phyloP scores from a whole-genome alignment of 257 asterid genomes.

The Thymus quinquecostatus region DNA sequence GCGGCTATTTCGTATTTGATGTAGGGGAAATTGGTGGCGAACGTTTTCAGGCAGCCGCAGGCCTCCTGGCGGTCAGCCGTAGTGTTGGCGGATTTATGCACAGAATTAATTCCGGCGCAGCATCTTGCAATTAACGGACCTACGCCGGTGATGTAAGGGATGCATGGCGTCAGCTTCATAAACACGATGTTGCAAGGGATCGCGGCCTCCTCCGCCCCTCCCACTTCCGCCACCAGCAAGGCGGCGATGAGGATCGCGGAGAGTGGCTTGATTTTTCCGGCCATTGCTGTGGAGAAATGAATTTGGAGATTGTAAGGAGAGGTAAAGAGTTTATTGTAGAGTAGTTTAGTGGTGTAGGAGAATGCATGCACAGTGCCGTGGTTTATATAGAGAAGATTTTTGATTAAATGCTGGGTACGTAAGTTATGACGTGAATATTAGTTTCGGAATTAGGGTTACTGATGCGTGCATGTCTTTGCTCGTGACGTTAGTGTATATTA shows the following conservation, averaged over 20 bases:
- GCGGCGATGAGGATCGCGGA: background rate
- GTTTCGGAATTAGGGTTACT: too few relatives aligned
- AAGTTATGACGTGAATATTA: too few relatives aligned
- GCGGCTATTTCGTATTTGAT: constrained; percentile 7
- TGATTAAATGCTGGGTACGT: too few relatives aligned
- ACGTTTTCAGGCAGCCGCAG: constrained; percentile 1
- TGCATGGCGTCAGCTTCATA: constrained; percentile 12
- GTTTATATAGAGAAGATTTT: too few relatives aligned
- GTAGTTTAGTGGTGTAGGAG: background rate
- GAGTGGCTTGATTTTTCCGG: constrained; percentile 8
- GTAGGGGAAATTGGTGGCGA: background rate
- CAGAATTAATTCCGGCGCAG: background rate
- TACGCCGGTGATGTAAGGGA: constrained; percentile 16
- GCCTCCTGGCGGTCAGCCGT: constrained; percentile 42
- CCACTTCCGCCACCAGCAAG: constrained; percentile 1
- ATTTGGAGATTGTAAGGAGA: background rate
- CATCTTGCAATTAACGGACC: constrained; percentile 4
- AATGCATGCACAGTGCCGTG: too few relatives aligned
- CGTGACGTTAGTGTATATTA: too few relatives aligned
- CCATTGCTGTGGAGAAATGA: background rate
- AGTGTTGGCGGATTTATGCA: background rate
- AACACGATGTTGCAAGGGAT: constrained; percentile 23
- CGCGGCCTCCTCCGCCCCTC: constrained; percentile 6
- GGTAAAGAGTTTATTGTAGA: background rate
- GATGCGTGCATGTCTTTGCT: too few relatives aligned